Conservation (phyloP, 306 rosid species). For the Cyamopsis tetragonoloba region DNA sequence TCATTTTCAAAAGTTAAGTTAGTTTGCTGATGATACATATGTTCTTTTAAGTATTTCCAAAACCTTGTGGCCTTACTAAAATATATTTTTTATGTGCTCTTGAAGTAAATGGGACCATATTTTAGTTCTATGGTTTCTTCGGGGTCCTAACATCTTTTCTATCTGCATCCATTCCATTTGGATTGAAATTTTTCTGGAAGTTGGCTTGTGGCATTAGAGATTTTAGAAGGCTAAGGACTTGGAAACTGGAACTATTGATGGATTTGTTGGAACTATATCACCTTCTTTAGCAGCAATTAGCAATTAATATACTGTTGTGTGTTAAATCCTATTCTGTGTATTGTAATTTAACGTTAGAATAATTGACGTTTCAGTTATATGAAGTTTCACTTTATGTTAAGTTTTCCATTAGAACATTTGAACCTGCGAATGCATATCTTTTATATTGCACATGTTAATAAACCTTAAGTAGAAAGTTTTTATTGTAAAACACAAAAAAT, state of each 20-base stretch:
- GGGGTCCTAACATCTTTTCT: constrained; percentile 13
- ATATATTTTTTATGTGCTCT: not conserved
- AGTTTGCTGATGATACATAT: not conserved
- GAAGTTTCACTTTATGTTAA: not conserved
- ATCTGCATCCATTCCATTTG: not conserved
- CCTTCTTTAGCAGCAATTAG: not conserved
- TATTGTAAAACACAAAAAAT: no score
- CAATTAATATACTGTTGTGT: not conserved
- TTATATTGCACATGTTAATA: no score
- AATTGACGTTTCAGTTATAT: constrained; percentile 3
- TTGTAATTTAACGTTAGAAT: constrained; percentile 13
- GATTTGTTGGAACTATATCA: constrained; percentile 1
- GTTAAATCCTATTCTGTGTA: not conserved
- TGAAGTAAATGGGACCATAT: not conserved
- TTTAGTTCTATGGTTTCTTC: not conserved
- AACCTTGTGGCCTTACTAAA: not conserved
- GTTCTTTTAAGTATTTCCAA: not conserved
- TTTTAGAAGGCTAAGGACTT: no score
- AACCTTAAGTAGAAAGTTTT: not conserved
- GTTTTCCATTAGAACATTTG: constrained; percentile 2
- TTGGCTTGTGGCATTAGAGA: constrained; percentile 25
- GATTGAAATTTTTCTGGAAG: not conserved
- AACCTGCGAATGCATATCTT: no score
- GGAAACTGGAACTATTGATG: constrained; percentile 9
- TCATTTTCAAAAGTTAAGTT: constrained; percentile 8